Conservation (phyloP, 2,329 filamentous ascomycete species). For the Parastagonospora avenae region DNA sequence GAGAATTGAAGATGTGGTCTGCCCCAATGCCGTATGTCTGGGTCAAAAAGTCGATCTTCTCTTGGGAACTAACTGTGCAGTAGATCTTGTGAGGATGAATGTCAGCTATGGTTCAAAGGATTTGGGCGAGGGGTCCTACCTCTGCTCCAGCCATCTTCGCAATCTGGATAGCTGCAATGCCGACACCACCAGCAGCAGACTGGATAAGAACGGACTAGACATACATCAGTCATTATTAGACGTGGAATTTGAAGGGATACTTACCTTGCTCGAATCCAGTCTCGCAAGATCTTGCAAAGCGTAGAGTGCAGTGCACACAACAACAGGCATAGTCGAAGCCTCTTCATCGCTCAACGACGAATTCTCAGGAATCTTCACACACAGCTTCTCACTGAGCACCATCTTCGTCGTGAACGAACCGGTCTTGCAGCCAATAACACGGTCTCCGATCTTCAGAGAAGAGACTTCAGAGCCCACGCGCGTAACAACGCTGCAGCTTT, state of each 20-base stretch:
- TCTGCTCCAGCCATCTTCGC: background rate
- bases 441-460: background rate
- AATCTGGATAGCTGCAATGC: conserved; percentile 14
- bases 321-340: background rate
- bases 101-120: background rate
- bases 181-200: conserved; percentile 23
- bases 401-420: background rate
- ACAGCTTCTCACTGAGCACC: background rate
- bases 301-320: background rate
- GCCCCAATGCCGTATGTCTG: conserved; percentile 18
- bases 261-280: background rate
- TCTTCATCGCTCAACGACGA: background rate
- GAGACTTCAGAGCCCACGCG: background rate
- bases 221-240: background rate
- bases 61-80: conserved; percentile 18
- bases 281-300: background rate
- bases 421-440: background rate
- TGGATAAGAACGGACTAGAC: background rate
- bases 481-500: background rate
- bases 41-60: conserved; percentile 23
- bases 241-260: background rate
- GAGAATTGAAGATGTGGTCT: conserved; percentile 40
- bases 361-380: background rate
- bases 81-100: conserved; percentile 22
- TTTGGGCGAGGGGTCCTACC: background rate